phyloP scores from a whole-genome alignment of 345 rosid genomes.

The Moringa oleifera region DNA sequence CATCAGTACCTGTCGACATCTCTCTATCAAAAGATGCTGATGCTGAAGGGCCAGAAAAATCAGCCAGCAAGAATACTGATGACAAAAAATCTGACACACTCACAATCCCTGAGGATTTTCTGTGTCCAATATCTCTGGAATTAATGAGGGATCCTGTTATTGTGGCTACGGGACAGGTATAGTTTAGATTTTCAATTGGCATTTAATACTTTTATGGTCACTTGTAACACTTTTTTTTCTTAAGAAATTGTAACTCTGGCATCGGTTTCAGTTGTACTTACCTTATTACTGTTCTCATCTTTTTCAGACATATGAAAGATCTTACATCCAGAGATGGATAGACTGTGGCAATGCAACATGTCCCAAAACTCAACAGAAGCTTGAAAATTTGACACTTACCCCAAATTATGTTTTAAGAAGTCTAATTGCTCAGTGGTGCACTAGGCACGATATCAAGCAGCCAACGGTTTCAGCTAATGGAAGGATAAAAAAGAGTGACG shows the following conservation, averaged over 20 bases:
- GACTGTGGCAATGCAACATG: conserved; percentile 82
- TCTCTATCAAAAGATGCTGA: conserved; percentile 31
- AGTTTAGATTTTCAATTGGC: not conserved
- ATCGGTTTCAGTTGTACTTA: no score
- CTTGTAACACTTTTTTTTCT: not conserved
- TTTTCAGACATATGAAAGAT: conserved; percentile 92
- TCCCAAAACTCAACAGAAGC: conserved; percentile 96
- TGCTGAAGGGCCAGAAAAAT: conserved; percentile 31
- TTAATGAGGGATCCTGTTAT: conserved; percentile 96
- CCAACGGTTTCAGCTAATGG: conserved; percentile 53
- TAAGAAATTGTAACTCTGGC: conserved; percentile 1
- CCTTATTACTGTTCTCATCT: conserved; percentile 9
- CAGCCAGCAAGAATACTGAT: conserved; percentile 34
- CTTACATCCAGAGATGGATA: conserved; percentile 93
- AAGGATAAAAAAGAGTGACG: conserved; percentile 49
- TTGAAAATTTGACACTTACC: conserved; percentile 67
- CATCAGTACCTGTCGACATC: conserved; percentile 30
- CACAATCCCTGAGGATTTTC: conserved; percentile 68
- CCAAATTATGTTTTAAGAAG: conserved; percentile 87
- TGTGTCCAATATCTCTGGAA: conserved; percentile 88
- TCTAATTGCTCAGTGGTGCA: conserved; percentile 81
- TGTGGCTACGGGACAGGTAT: conserved; percentile 94
- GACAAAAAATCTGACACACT: conserved; percentile 55
- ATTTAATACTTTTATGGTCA: not conserved
- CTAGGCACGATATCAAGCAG: conserved; percentile 67